Evolutionary conservation across 2,329 filamentous ascomycete species (phyloP).

Genomic region (Rutstroemia sp.): DNA sequence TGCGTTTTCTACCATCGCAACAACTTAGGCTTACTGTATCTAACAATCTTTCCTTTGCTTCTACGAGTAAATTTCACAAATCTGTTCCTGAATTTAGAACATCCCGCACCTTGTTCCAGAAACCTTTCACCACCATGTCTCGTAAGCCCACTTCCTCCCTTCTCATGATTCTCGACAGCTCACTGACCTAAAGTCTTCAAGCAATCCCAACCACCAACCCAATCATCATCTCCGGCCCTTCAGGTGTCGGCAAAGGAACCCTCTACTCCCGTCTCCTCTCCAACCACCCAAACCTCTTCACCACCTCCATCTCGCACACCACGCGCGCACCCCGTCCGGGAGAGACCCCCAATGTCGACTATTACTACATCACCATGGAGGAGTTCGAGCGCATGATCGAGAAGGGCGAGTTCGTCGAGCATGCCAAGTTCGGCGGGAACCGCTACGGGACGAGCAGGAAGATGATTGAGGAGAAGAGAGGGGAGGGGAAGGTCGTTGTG

Average conservation of each 20-base stretch:
- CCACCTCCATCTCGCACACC: slow-evolving; percentile 63
- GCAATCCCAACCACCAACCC: slow-evolving; percentile 34
- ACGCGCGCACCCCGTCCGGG: slow-evolving; percentile 69
- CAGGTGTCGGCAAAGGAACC: slow-evolving; percentile 75
- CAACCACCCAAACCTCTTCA: slow-evolving; percentile 47
- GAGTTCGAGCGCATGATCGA: slow-evolving; percentile 61
- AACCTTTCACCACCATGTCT: slow-evolving; percentile 11
- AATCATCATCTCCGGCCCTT: slow-evolving; percentile 73
- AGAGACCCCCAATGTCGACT: slow-evolving; percentile 71
- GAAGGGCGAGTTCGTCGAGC: slow-evolving; percentile 74
- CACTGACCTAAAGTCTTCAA: slow-evolving; percentile 5
- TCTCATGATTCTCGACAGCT: background rate
- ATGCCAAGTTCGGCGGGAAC: slow-evolving; percentile 77
- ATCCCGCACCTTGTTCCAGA: background rate
- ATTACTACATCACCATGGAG: slow-evolving; percentile 66
- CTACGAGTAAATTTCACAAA: too few relatives aligned
- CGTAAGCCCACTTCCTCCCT: slow-evolving; percentile 16
- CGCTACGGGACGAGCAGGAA: slow-evolving; percentile 77
- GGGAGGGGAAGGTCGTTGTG: slow-evolving; percentile 67
- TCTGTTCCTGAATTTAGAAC: background rate
- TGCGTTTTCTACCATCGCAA: slow-evolving; percentile 5
- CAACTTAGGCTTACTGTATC: too few relatives aligned
- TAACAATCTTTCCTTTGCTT: too few relatives aligned
- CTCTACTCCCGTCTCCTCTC: slow-evolving; percentile 65
- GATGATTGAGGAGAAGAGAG: slow-evolving; percentile 64